Percentiles rank a stretch among this genome's conserved stretches.
phyloP scores from a whole-genome alignment of 1,284 basidiomycete species.

The Leccinum pachyderme region DNA sequence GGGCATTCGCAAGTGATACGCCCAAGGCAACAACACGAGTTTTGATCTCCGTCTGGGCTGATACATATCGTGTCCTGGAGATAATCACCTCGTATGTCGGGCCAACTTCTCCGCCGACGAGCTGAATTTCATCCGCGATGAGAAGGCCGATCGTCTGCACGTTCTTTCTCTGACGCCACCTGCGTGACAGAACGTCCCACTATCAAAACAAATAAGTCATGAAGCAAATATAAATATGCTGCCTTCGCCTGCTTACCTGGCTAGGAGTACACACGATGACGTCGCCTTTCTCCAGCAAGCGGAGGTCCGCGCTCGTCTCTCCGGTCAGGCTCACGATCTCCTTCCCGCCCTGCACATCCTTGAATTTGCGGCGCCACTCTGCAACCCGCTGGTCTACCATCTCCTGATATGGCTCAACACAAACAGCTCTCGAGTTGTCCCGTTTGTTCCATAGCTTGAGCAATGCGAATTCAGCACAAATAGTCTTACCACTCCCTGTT shows the following conservation, averaged over 20 bases:
- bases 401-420: slow-evolving; percentile 95
- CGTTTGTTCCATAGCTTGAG: slow-evolving; percentile 91
- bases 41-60: slow-evolving; percentile 82
- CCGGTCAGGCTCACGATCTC: not conserved
- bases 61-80: slow-evolving; percentile 92
- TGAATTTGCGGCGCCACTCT: slow-evolving; percentile 91
- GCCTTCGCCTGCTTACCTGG: slow-evolving; percentile 49
- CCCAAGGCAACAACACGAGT: slow-evolving; percentile 87
- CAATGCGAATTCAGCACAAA: slow-evolving; percentile 96
- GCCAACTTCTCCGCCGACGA: slow-evolving; percentile 90
- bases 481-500: slow-evolving; percentile 95
- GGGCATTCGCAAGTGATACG: slow-evolving; percentile 58
- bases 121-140: slow-evolving; percentile 94
- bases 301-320: not conserved
- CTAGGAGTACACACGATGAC: slow-evolving; percentile 85
- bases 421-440: slow-evolving; percentile 84
- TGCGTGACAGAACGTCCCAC: slow-evolving; percentile 96
- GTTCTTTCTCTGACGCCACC: slow-evolving; percentile 97
- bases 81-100: slow-evolving; percentile 96
- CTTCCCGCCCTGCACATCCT: slow-evolving; percentile 80
- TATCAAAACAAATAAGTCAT: slow-evolving; percentile 36
- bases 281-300: not conserved
- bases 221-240: not conserved
- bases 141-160: slow-evolving; percentile 91
- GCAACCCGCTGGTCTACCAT: slow-evolving; percentile 91